Base-by-base conservation (phyloP, 2,329 filamentous ascomycete species). In the Nothophoma quercina region DNA sequence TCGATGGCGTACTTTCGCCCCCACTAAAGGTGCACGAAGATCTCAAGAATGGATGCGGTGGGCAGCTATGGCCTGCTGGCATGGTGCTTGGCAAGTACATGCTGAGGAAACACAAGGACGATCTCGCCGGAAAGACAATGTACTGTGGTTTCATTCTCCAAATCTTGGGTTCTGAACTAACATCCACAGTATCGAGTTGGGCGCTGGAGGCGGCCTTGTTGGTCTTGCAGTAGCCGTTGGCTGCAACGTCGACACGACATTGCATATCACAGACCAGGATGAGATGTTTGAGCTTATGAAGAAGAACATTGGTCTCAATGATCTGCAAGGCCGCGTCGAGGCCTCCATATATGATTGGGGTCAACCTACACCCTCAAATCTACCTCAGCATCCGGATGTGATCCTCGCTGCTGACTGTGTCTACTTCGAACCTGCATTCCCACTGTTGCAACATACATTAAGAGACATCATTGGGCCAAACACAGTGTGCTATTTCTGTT, bases 401-500 rank as follows among this genome's bases (percentile, higher is more conserved):
- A 87, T 99, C 49, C 83, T 98, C n/a, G 95, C 95, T 3, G 93
- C 93, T 32, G 95, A 98, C 74, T 98, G 93, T 76, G 92, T 96
- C 40, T 99, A 98, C 79, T 96, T 96, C 73, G 95, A 98, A 75
- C 92, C 93, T 2, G 91, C 95, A 1, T 98, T 98, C 69, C 93
- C 93, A 23, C 80, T 97, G 26, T 82, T 99, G 38, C 83, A 95
- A 68, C 78, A 86, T 58, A 98, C 93, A 5, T 78, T 98, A 60
- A 79, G 84, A 53, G 86, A 90, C 58, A 80, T 97, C 39, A 80
- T 96, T 59, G 83, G 84, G 13, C 82, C 81, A 3, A 71, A 80
- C 8, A 85, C 85, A 0, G 74, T 92, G 34, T 92, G 88, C 72
- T 88, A 88, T 18, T 98, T 99, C 77, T 96, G 93, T 78, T 97